Base-by-base conservation (phyloP, 345 rosid species). In the Microthlaspi erraticum region DNA sequence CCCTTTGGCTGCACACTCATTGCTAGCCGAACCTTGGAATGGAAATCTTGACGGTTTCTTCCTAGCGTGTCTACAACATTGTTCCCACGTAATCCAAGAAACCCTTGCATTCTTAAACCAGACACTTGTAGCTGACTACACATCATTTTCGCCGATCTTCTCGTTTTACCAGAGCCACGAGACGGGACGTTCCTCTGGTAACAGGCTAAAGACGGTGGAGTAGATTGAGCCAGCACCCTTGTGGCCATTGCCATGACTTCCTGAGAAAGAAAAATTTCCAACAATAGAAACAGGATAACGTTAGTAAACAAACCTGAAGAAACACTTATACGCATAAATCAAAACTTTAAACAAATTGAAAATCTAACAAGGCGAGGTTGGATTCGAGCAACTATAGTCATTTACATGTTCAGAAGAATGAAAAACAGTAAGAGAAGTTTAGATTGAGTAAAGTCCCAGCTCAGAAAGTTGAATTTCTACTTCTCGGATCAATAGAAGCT, bases 201-300 rank as follows among this genome's bases (percentile, higher is more conserved):
- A 62, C 82, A 74, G 39, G 75, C 87, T 56, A 82, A 46, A 10
- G 89, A 81, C 26, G 91, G 88, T 51, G 82, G 74, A 60, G 83
- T 82, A 20, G 90, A 84, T 71, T 91, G 96, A 76, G 85, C 87
- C 55, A 91, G 79, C 76, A 90, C 87, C 80, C 88, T 76, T 56
- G 71, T 83, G 76, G 89, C 91, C 98, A 93, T 93, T 34, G 77
- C 80, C 80, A 76, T 70, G 56, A 64, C 48, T 39, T 48, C 52
- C 71, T 76, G 20, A 18, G 7, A 43, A 57, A 32, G 31, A 11
- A 5, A 46, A 31, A 1, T 26, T 26, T 26, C 29, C 29, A 23
- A 23, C 26, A 23, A 23, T 23, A 23, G 26, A 23, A 23, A 23
- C 26, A 26, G 29, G 2, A 42, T 3, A 26, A 26, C 29, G 16